A percentile compares a stretch with the other conserved stretches of the same genome.
Conservation (phyloP, 805 yeast species). For the Saturnispora sekii region DNA sequence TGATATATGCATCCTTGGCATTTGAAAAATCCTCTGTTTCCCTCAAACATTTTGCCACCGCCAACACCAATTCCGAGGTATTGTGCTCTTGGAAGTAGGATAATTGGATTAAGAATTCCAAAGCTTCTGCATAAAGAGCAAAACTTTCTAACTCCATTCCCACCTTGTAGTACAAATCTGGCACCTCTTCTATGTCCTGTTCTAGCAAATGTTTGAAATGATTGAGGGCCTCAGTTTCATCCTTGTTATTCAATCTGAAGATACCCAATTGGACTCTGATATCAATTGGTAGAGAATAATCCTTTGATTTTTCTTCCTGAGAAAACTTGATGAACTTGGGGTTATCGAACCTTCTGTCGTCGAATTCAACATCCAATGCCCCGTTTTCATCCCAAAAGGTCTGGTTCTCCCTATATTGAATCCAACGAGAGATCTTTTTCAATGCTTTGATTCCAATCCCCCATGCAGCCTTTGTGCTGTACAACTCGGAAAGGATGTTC, state of each 20-base stretch:
- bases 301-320: conserved; percentile 30
- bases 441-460: conserved; percentile 53
- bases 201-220: conserved; percentile 59
- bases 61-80: conserved; percentile 41
- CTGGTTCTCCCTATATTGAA: conserved; percentile 58
- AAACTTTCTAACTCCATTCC: conserved; percentile 64
- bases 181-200: conserved; percentile 43
- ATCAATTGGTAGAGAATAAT: conserved; percentile 68
- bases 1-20: conserved; percentile 51
- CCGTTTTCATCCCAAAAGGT: conserved; percentile 52
- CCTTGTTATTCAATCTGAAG: conserved; percentile 55
- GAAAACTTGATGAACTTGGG: conserved; percentile 34
- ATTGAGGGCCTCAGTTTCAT: conserved; percentile 57
- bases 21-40: conserved; percentile 60
- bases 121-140: conserved; percentile 67
- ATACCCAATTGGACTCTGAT: conserved; percentile 74
- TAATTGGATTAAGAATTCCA: conserved; percentile 52
- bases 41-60: conserved; percentile 68
- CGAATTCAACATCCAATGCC: conserved; percentile 74
- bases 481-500: conserved; percentile 74
- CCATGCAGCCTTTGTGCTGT: conserved; percentile 59
- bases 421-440: conserved; percentile 72
- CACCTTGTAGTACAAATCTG: conserved; percentile 68
- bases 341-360: conserved; percentile 49
- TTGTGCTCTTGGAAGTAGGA: conserved; percentile 43